A percentile compares a stretch with the other conserved stretches of the same genome.
phyloP scores from a whole-genome alignment of 257 asterid species.

The Solanum raphanifolium region DNA sequence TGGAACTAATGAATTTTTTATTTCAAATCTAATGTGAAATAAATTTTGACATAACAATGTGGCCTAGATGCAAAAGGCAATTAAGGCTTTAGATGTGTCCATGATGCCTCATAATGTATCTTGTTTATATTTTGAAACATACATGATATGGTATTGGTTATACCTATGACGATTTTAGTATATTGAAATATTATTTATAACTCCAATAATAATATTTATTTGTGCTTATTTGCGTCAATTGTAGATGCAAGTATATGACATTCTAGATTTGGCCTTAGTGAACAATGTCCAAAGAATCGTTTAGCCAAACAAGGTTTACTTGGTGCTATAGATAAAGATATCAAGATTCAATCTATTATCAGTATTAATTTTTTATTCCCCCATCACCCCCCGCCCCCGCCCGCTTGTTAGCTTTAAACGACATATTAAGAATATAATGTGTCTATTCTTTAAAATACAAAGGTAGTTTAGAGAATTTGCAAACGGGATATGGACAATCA shows the following conservation, averaged over 20 bases:
- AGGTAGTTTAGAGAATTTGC: neutral
- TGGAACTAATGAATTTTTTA: too few relatives aligned
- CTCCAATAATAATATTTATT: neutral
- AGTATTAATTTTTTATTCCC: fast-evolving
- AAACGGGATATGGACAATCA: too few relatives aligned
- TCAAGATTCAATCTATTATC: neutral
- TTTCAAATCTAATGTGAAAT: neutral
- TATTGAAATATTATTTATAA: too few relatives aligned
- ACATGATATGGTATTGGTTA: too few relatives aligned
- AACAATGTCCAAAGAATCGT: neutral
- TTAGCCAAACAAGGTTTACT: neutral
- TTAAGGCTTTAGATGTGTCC: neutral
- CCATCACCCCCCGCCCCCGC: too few relatives aligned
- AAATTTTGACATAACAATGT: neutral
- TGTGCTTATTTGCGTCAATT: neutral
- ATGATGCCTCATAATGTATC: neutral
- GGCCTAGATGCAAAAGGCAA: neutral
- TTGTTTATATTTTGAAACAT: neutral
- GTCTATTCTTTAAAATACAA: neutral
- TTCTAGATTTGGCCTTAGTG: neutral
- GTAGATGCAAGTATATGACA: neutral
- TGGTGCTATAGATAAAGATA: neutral
- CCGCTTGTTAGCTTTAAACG: neutral
- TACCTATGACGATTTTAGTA: neutral
- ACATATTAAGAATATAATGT: too few relatives aligned